phyloP scores from a whole-genome alignment of 2,329 filamentous ascomycete genomes.

The Apiospora sp. region DNA sequence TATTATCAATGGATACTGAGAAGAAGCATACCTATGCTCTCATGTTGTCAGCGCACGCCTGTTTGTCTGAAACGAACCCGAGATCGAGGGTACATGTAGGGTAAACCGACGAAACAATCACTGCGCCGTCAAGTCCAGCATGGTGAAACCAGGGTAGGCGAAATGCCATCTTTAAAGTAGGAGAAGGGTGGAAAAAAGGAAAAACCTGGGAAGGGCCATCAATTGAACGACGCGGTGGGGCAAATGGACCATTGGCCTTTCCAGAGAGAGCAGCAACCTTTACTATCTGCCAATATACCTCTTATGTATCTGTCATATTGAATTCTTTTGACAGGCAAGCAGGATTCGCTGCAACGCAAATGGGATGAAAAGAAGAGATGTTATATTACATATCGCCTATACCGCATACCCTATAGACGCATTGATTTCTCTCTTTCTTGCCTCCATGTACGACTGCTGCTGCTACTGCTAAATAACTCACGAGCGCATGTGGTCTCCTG shows the following conservation, averaged over 20 bases:
- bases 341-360: not conserved
- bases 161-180: not conserved
- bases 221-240: not conserved
- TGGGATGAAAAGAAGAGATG: not conserved
- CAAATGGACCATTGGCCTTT: not conserved
- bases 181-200: not conserved
- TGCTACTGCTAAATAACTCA: not conserved
- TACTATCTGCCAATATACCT: not conserved
- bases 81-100: not conserved
- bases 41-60: not conserved
- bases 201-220: not conserved
- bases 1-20: no score
- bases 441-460: not conserved
- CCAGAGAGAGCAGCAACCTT: not conserved
- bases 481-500: not conserved
- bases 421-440: not conserved
- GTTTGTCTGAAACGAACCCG: not conserved
- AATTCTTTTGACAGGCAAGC: not conserved
- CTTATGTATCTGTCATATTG: not conserved
- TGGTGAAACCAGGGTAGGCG: slow-evolving; percentile 16
- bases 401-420: not conserved
- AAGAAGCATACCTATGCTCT: no score
- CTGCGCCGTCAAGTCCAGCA: not conserved
- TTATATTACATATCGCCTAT: not conserved
- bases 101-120: slow-evolving; percentile 4